Evolutionary conservation across 192 early-diverging fungal species (phyloP), one percentile per base, ranked within the genome.

Genomic region (Backusella mclennaniae): DNA sequence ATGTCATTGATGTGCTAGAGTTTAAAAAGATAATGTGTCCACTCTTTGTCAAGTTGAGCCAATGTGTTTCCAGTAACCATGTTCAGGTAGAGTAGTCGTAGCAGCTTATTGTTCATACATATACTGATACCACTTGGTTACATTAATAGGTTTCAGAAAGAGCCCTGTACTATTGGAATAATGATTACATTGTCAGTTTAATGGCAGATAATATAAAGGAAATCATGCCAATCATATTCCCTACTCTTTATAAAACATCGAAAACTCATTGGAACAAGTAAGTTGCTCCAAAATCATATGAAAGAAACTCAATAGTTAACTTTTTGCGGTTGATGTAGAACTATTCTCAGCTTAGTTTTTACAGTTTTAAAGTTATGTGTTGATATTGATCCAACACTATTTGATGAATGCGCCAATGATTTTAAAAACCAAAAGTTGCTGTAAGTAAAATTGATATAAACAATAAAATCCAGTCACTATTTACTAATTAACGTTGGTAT

Each of bases 211-310:
- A 97, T 87, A 93, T 91, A 31, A 83, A 82, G 38, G 87, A 93
- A 26, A 92, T 97, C 35, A 82, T 97, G 80, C 96, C 96, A 17
- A 93, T 97, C 72, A 91, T 95, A 83, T 95, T 97, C 74, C 88
- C 94, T 23, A 89, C 92, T 15, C 87, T 97, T 33, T 96, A 93
- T 75, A 87, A 89, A n/a, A 93, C 95, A 76, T 95, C 95, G 53
- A 93, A 94, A 79, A 89, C 94, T 8, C 96, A 97, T 74, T 97
- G 96, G 96, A 96, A 97, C 85, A 82, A 91, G 91, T 93, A 82
- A 69, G 66, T 59, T 19, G 38, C 38, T 39, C 9, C 33, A 33
- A 39, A 39, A 39, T 39, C 38, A 39, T 11, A 39, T 39, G 38
- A 15, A 19, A 17, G 12, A 14, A 15, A 44, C 14, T 19, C 42